A percentile compares a stretch with the other conserved stretches of the same genome.
These are phyloP conservation scores for Fusarium nygamai DNA, from an alignment of 2,329 filamentous ascomycete species.

Conservation along the genomic window DNA sequence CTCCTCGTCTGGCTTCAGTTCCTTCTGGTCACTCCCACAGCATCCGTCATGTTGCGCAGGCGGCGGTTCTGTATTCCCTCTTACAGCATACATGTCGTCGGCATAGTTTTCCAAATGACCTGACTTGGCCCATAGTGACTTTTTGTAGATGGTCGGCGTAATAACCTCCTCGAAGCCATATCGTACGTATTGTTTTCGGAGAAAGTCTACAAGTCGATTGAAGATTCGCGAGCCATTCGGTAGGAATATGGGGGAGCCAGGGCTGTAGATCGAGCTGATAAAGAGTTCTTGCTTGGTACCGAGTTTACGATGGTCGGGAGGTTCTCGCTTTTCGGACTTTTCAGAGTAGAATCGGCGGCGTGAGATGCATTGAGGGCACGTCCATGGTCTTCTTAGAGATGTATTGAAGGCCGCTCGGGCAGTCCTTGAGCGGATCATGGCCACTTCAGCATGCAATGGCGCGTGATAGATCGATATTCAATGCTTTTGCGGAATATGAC, in stretches of 20 bases:
- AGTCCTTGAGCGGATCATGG: slow-evolving; percentile 47
- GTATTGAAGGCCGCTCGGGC: slow-evolving; percentile 29
- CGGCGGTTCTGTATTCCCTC: slow-evolving; percentile 54
- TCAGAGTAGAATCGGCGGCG: slow-evolving; percentile 46
- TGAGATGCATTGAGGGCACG: slow-evolving; percentile 46
- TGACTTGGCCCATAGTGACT: slow-evolving; percentile 84
- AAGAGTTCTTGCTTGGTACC: slow-evolving; percentile 78
- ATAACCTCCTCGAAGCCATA: slow-evolving; percentile 92
- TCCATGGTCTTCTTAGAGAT: slow-evolving; percentile 43
- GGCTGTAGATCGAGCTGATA: slow-evolving; percentile 80
- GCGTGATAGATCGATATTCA: neutral
- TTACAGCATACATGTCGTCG: slow-evolving; percentile 91
- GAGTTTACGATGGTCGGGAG: slow-evolving; percentile 68
- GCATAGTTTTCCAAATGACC: slow-evolving; percentile 91
- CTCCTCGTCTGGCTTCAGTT: slow-evolving; percentile 57
- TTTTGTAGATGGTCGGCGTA: slow-evolving; percentile 91
- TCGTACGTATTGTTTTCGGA: slow-evolving; percentile 83
- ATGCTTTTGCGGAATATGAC: slow-evolving; percentile 10
- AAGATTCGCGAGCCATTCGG: slow-evolving; percentile 85
- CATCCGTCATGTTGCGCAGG: slow-evolving; percentile 33
- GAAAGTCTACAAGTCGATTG: slow-evolving; percentile 82
- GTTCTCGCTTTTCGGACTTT: slow-evolving; percentile 44
- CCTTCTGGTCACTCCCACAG: slow-evolving; percentile 46
- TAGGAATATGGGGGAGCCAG: slow-evolving; percentile 85
- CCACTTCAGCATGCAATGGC: slow-evolving; percentile 28